Evolutionary conservation across 805 yeast species (phyloP).

Genomic region (Starmerella potacharoeniae): DNA sequence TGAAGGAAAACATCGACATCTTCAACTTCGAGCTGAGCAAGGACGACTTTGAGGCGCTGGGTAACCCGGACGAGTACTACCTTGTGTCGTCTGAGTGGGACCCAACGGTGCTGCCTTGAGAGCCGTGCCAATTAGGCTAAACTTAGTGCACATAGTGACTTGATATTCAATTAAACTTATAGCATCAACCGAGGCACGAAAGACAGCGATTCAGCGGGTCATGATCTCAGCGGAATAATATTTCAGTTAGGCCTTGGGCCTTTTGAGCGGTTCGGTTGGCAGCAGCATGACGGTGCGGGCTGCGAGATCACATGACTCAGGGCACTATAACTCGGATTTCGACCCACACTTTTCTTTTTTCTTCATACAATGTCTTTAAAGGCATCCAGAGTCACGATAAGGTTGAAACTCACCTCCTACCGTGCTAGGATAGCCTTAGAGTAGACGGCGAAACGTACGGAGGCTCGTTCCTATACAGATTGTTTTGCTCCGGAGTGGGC

Average conservation of each 20-base stretch:
- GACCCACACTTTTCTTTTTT: neutral
- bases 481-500: slow-evolving; percentile 6
- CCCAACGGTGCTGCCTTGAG: slow-evolving; percentile 20
- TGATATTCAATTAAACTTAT: too few relatives aligned
- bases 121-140: too few relatives aligned
- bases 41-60: slow-evolving; percentile 25
- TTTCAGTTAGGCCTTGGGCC: too few relatives aligned
- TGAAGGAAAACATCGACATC: slow-evolving; percentile 44
- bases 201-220: too few relatives aligned
- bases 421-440: slow-evolving; percentile 29
- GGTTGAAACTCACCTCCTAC: slow-evolving; percentile 22
- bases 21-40: slow-evolving; percentile 34
- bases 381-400: slow-evolving; percentile 28
- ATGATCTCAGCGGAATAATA: too few relatives aligned
- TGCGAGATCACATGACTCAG: neutral
- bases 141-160: too few relatives aligned
- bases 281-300: too few relatives aligned
- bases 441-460: slow-evolving; percentile 12
- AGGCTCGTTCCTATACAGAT: slow-evolving; percentile 21
- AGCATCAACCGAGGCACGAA: too few relatives aligned
- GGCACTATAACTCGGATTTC: neutral
- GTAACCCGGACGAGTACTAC: slow-evolving; percentile 25
- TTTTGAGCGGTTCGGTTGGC: too few relatives aligned
- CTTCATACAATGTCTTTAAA: neutral
- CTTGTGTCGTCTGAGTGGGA: slow-evolving; percentile 28